Base-by-base conservation (phyloP, 371 early-diverging fungal species). In the Mortierella sp. region DNA sequence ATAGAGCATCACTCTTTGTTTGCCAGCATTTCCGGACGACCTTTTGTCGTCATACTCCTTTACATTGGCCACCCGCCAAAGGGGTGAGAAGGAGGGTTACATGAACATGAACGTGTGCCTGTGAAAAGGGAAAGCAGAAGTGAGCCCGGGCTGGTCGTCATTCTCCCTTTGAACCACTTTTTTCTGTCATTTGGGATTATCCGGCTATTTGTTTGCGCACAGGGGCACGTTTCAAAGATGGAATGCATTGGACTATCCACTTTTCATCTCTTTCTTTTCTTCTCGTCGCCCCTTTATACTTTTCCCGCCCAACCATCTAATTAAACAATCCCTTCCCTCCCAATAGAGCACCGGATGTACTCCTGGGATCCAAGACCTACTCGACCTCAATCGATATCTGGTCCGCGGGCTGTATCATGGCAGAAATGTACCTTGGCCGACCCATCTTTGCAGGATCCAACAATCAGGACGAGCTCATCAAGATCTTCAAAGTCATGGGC, bases 371-470 rank as follows among this genome's bases (percentile, higher is more conserved):
- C 40, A 93, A 97, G 75, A 95, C 96, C 82, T 99, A 99, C 88
- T 93, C 96, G 19, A 99, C 96, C 24, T 96, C 97, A 13, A 98
- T 99, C 78, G 99, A 99, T 88, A 97, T 99, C 70, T 99, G 99
- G 99, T 97, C 98, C 16, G 95, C 97, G 6, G 99, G 99, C 8
- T 99, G 99, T 89, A 99, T 99, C 86, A 94, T 98, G 93, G 97
- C 97, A 55, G 99, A 98, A 84, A 98, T 97, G 96, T 96, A 92
- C 78, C 91, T 95, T 4, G 98, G 99, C 1, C 87, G 95, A 54
- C 99, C 99, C 3, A 89, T 99, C 53, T 99, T 99, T 88, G 97
- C 99, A 21, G 99, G 99, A 57, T 95, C 95, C 54, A 96, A 94
- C 81, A 97, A 96, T 77, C 92, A 94, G 74, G 98, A 99, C 88